Conservation (phyloP, 805 yeast genomes). For the Priceomyces haplophilus region DNA sequence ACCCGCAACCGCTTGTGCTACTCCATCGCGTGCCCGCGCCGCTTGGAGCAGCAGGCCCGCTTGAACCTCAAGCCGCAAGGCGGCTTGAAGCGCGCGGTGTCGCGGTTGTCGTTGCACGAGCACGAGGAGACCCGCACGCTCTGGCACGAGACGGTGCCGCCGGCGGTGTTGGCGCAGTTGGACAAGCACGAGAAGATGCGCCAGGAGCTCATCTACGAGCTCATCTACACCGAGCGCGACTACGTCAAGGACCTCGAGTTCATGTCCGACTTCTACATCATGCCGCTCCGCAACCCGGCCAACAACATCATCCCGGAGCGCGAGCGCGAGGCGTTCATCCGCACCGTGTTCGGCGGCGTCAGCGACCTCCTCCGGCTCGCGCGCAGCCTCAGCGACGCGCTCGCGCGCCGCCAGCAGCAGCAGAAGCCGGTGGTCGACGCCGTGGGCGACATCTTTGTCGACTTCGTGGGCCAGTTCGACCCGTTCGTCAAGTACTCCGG, state of each 20-base stretch:
- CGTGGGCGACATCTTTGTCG: constrained; percentile 84
- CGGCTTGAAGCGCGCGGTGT: constrained; percentile 73
- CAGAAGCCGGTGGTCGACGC: constrained; percentile 79
- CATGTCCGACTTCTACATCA: constrained; percentile 88
- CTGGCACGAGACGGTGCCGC: constrained; percentile 92
- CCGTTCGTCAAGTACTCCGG: constrained; percentile 94
- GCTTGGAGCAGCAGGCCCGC: constrained; percentile 93
- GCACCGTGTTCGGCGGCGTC: constrained; percentile 88
- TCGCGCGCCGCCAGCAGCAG: constrained; percentile 79
- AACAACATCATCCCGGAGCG: constrained; percentile 78
- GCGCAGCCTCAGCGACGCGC: constrained; percentile 80
- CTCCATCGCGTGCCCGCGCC: constrained; percentile 93
- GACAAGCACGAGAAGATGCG: constrained; percentile 85
- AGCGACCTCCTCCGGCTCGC: constrained; percentile 83
- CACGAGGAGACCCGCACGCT: constrained; percentile 73
- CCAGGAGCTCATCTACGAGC: constrained; percentile 93
- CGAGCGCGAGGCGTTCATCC: constrained; percentile 85
- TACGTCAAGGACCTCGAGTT: constrained; percentile 94
- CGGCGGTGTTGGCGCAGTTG: constrained; percentile 69
- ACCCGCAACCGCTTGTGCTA: constrained; percentile 84
- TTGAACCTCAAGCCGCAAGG: constrained; percentile 85
- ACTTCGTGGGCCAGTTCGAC: constrained; percentile 80
- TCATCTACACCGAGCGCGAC: constrained; percentile 89
- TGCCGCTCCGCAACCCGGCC: constrained; percentile 76
- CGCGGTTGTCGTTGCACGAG: constrained; percentile 64